Evolutionary conservation across 2,329 filamentous ascomycete species (phyloP).

Genomic region (Epichloe brachyelytri): DNA sequence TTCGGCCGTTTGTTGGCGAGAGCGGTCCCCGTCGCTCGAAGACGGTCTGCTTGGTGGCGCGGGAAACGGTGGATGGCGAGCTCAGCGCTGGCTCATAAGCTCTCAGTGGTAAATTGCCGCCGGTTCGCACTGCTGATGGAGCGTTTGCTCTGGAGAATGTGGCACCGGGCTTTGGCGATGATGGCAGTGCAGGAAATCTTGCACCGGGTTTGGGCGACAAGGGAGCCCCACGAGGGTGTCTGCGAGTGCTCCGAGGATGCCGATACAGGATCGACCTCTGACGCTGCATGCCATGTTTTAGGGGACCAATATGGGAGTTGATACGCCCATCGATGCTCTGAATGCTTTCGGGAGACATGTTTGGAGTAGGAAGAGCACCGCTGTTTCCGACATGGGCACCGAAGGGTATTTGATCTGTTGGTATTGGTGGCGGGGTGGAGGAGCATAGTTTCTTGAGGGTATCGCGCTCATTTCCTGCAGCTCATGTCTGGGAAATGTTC

Average conservation of each 20-base stretch:
- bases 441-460: slow-evolving; percentile 44
- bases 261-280: slow-evolving; percentile 36
- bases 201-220: slow-evolving; percentile 26
- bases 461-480: slow-evolving; percentile 45
- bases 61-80: slow-evolving; percentile 33
- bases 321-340: slow-evolving; percentile 45
- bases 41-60: slow-evolving; percentile 50
- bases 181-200: slow-evolving; percentile 26
- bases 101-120: slow-evolving; percentile 45
- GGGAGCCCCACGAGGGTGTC: slow-evolving; percentile 39
- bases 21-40: slow-evolving; percentile 44
- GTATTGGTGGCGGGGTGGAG: slow-evolving; percentile 44
- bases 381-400: slow-evolving; percentile 14
- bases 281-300: slow-evolving; percentile 24
- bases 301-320: slow-evolving; percentile 24
- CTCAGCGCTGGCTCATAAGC: slow-evolving; percentile 45
- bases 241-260: slow-evolving; percentile 39
- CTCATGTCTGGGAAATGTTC: slow-evolving; percentile 42
- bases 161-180: slow-evolving; percentile 37
- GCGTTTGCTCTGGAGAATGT: slow-evolving; percentile 36
- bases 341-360: slow-evolving; percentile 27
- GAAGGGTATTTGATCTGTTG: slow-evolving; percentile 31
- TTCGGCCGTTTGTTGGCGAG: slow-evolving; percentile 44
- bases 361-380: slow-evolving; percentile 16
- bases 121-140: slow-evolving; percentile 43